These are phyloP conservation scores for Coprinopsis marcescibilis DNA, from an alignment of 768 basidiomycete genomes.

Conservation along the genomic window DNA sequence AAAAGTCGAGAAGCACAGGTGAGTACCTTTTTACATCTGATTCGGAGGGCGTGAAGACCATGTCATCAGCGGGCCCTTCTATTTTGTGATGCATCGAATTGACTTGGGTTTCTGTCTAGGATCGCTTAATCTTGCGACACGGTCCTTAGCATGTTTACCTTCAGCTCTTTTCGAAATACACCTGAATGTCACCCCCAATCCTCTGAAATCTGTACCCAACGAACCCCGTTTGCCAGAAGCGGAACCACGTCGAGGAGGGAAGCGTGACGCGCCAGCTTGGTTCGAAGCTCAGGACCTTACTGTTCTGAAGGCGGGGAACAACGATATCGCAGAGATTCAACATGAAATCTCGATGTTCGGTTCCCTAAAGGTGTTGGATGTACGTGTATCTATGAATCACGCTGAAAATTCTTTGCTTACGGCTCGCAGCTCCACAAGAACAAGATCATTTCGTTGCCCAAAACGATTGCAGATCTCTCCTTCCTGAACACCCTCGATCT, in stretches of 20 bases:
- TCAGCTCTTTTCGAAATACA: slow-evolving; percentile 78
- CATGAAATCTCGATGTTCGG: slow-evolving; percentile 82
- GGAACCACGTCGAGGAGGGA: slow-evolving; percentile 33
- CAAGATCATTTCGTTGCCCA: slow-evolving; percentile 54
- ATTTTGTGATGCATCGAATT: no score
- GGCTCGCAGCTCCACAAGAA: slow-evolving; percentile 66
- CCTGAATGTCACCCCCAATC: slow-evolving; percentile 65
- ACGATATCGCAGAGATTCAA: slow-evolving; percentile 74
- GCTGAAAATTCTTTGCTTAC: slow-evolving; percentile 10
- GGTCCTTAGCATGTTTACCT: slow-evolving; percentile 67
- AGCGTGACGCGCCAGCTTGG: slow-evolving; percentile 64
- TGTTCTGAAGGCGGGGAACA: slow-evolving; percentile 73
- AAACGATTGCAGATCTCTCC: slow-evolving; percentile 62
- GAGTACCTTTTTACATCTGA: slow-evolving; percentile 35
- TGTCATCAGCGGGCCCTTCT: no score
- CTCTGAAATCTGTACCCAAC: slow-evolving; percentile 56
- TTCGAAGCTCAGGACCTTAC: slow-evolving; percentile 78
- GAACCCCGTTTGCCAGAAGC: slow-evolving; percentile 45
- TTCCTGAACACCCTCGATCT: slow-evolving; percentile 64
- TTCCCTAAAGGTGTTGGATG: slow-evolving; percentile 74
- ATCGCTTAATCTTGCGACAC: slow-evolving; percentile 68
- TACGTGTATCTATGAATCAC: slow-evolving; percentile 30
- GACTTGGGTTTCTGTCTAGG: no score
- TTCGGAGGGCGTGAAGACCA: no score
- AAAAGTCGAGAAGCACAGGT: slow-evolving; percentile 76